Base-by-base conservation (phyloP, 176 grass and related monocot species). In the Ananas comosus region DNA sequence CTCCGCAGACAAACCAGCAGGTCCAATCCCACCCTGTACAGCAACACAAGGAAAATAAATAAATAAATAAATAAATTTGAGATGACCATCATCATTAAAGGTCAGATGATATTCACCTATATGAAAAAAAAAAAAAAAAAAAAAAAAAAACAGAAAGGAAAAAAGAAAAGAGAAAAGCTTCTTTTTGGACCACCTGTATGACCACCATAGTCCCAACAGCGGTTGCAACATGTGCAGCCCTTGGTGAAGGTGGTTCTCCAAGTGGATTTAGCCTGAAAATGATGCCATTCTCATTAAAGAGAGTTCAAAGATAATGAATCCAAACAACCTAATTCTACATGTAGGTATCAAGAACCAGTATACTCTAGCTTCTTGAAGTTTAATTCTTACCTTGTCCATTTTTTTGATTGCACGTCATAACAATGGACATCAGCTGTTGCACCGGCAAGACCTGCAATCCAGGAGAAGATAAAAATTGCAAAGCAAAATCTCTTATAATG, bases 121-220 rank as follows among this genome's bases (percentile, higher is more conserved):
- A 10, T 6, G 57, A 50, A 53, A 72, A 64, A 76, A 13, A 8
- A 65, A 47, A 76, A 27, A 51, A 27, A 9, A 50, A 75, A 10
- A 52, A 77, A 22, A 52, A 77, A 22, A 72, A 64, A 76, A 13
- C 11, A 65, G 53, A 76, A 27, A 51, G 51, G 13, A 50, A 75
- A 10, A 52, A 77, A 22, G 73, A 3, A 72, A 6, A 1, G 50
- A 49, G 33, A 42, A 42, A 42, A 42, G 33, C 33, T 42, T 42
- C 64, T 17, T 28, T 13, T 72, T 54, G 3, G 14, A n/a, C 8
- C 87, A 93, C 94, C 94, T 99, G 94, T 85, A 99, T 91, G 69
- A 92, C 94, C 72, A 99, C 94, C 94, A 99, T 99, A 53, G 94
- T 99, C 56, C 94, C 94, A 83, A 99, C 90, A 75, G 94, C 87